A percentile compares a stretch with the other conserved stretches of the same genome.
These are phyloP conservation scores for Globisporangium emineosum DNA, from an alignment of 352 stramenopile genomes.

Conservation along the genomic window DNA sequence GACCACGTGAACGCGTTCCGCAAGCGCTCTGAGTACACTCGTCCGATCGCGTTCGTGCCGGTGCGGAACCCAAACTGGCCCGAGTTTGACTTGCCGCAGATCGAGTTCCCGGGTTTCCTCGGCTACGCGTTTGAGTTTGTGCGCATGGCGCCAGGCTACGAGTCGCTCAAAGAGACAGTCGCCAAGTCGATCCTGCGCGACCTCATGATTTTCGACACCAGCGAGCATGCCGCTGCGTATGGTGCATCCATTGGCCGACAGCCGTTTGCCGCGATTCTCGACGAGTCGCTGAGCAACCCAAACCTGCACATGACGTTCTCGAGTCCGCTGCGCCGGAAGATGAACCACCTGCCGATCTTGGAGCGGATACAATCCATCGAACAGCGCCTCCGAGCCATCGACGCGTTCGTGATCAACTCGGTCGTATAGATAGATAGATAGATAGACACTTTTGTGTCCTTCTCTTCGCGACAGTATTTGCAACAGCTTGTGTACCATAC, in stretches of 20 bases:
- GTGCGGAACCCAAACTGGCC: slow-evolving; percentile 73
- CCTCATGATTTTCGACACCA: slow-evolving; percentile 70
- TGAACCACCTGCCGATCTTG: slow-evolving; percentile 40
- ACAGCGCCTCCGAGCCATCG: slow-evolving; percentile 37
- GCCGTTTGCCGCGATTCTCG: slow-evolving; percentile 44
- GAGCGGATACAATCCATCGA: slow-evolving; percentile 37
- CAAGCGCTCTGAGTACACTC: slow-evolving; percentile 39
- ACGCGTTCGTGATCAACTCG: slow-evolving; percentile 29
- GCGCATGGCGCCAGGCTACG: slow-evolving; percentile 50
- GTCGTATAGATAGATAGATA: background rate
- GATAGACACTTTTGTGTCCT: background rate
- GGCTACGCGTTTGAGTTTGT: slow-evolving; percentile 74
- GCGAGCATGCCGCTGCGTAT: slow-evolving; percentile 43
- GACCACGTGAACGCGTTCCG: slow-evolving; percentile 63
- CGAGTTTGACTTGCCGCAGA: slow-evolving; percentile 36
- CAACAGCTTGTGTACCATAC: slow-evolving; percentile 11
- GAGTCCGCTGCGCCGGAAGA: slow-evolving; percentile 38
- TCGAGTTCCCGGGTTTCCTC: slow-evolving; percentile 51
- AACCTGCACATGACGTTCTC: slow-evolving; percentile 52
- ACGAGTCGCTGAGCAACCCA: slow-evolving; percentile 18
- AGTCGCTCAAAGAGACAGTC: slow-evolving; percentile 58
- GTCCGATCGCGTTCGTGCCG: slow-evolving; percentile 63
- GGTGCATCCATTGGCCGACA: slow-evolving; percentile 29
- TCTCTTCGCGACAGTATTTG: background rate
- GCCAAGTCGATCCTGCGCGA: slow-evolving; percentile 75